Percentiles rank a stretch among this genome's conserved stretches.
phyloP scores from a whole-genome alignment of 176 grass and related monocot genomes.

The Eleusine indica region DNA sequence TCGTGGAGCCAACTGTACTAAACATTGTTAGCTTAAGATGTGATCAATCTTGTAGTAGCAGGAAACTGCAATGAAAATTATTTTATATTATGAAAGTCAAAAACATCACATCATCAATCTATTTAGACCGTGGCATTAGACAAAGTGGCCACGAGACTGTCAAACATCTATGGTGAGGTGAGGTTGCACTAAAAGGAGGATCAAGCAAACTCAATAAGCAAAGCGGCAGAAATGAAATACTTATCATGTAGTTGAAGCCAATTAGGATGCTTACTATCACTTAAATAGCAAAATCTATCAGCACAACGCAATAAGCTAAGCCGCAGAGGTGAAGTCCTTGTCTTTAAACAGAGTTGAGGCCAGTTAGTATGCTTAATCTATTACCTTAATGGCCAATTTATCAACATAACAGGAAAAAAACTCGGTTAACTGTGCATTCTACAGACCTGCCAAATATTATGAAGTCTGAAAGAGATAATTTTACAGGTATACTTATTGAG shows the following conservation, averaged over 20 bases:
- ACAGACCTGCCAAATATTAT: neutral
- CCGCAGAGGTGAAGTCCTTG: too few relatives aligned
- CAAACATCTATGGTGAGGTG: neutral
- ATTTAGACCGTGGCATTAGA: neutral
- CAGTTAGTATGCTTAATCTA: neutral
- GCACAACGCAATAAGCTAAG: neutral
- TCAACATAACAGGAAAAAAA: neutral
- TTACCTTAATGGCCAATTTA: neutral
- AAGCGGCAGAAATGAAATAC: neutral
- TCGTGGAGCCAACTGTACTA: neutral
- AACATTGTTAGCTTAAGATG: neutral
- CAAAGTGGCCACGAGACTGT: neutral
- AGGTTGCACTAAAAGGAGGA: neutral
- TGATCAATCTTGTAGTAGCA: neutral
- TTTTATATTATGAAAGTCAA: neutral
- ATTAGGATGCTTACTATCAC: neutral
- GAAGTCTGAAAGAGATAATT: neutral
- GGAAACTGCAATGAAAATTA: neutral
- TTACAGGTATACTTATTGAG: neutral
- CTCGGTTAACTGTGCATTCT: neutral
- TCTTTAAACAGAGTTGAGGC: neutral
- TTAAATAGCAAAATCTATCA: neutral
- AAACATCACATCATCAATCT: neutral
- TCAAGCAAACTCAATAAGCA: neutral
- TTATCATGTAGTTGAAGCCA: neutral